Percentiles rank a stretch among this genome's conserved stretches.
Evolutionary conservation across 805 yeast genomes (phyloP).

Genomic region (Starmerella bombicola): DNA sequence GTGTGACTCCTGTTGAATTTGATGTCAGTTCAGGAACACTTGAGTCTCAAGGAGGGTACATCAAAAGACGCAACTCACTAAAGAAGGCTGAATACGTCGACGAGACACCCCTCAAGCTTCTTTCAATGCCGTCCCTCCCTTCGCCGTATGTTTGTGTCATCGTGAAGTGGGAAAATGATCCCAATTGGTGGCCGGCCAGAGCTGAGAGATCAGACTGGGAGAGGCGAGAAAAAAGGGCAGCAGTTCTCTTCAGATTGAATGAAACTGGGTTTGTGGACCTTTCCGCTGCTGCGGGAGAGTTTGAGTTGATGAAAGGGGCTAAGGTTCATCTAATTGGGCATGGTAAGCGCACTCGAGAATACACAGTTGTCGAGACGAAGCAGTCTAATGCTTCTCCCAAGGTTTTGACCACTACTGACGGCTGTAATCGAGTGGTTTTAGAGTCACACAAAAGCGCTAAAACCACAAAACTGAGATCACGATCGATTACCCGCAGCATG

Average conservation of each 20-base stretch:
- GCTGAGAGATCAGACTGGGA: conserved; percentile 8
- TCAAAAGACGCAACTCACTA: background rate
- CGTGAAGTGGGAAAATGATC: conserved; percentile 6
- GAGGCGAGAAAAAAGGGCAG: background rate
- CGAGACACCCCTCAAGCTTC: conserved; percentile 15
- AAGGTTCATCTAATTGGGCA: conserved; percentile 6
- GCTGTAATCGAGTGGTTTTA: background rate
- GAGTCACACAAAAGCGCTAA: background rate
- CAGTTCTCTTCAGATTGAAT: conserved; percentile 13
- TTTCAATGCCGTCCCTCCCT: conserved; percentile 4
- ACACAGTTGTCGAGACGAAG: background rate
- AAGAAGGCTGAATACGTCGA: conserved; percentile 8
- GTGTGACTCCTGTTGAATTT: background rate
- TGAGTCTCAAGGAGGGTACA: background rate
- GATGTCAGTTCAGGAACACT: background rate
- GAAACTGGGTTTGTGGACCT: conserved; percentile 10
- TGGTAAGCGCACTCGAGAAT: background rate
- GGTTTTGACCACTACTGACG: background rate
- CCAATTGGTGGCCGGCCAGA: conserved; percentile 18
- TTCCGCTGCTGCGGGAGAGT: background rate
- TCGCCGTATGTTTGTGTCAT: conserved; percentile 6
- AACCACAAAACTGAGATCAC: background rate
- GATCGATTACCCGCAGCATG: background rate
- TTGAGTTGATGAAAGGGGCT: conserved; percentile 11
- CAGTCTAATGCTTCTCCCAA: background rate